Conservation (phyloP, 345 rosid genomes). For the Psidium guajava region DNA sequence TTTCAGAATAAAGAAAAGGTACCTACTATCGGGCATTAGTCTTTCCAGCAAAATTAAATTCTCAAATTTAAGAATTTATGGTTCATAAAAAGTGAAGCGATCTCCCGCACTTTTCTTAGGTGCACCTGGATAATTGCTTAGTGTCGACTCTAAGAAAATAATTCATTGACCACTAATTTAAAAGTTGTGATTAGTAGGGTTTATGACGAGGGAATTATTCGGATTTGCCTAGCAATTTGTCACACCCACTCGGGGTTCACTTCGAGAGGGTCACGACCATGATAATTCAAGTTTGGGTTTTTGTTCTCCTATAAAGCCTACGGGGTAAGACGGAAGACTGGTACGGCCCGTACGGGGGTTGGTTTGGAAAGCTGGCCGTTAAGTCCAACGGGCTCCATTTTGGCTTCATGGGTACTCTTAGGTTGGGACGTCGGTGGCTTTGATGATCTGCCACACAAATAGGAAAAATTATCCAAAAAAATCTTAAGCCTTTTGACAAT, state of each 20-base stretch:
- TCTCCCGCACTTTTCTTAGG: not conserved
- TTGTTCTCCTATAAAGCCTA: not conserved
- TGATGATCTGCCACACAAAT: not conserved
- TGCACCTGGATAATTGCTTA: not conserved
- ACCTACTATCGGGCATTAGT: rapidly evolving
- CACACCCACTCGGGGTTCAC: not conserved
- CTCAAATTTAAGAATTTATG: rapidly evolving
- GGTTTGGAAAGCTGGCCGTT: not conserved
- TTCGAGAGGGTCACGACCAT: not conserved
- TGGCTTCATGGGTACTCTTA: not conserved
- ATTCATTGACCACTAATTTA: not conserved
- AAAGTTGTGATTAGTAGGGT: too few species aligned
- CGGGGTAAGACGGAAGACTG: not conserved
- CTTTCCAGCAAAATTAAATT: not conserved
- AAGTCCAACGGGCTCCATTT: not conserved
- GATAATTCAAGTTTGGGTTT: not conserved
- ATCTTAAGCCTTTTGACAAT: too few species aligned
- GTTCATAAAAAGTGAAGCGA: not conserved
- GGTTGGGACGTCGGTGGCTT: not conserved
- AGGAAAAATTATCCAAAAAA: too few species aligned
- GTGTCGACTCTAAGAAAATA: not conserved
- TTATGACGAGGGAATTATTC: not conserved
- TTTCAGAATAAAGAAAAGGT: not conserved
- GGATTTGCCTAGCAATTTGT: not conserved
- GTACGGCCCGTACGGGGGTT: too few species aligned